phyloP scores from a whole-genome alignment of 208 protist genomes.

The Crithidia sp. region DNA sequence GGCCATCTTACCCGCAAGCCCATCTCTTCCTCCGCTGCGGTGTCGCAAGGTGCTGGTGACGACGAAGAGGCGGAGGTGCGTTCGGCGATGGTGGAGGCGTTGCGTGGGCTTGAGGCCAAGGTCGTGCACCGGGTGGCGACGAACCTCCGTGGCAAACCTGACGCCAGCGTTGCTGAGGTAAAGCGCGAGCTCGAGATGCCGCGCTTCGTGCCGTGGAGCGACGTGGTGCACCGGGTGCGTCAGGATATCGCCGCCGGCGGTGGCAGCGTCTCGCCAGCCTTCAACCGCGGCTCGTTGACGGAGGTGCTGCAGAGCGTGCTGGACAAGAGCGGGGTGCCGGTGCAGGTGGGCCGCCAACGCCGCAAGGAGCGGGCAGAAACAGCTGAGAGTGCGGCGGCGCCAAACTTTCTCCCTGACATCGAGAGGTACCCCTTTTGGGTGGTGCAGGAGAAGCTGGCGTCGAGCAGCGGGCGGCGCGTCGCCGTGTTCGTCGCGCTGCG shows the following conservation, averaged over 20 bases:
- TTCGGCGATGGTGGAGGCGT: neutral
- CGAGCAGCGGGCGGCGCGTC: neutral
- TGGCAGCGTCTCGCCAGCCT: no score
- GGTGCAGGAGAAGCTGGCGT: conserved; percentile 4
- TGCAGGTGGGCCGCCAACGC: conserved; percentile 3
- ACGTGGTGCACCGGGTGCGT: conserved; percentile 7
- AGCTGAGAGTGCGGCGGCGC: neutral
- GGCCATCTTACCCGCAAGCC: neutral
- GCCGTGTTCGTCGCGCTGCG: conserved; percentile 45
- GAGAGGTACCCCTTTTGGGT: conserved; percentile 19
- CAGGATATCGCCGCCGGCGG: no score
- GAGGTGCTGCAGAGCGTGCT: conserved; percentile 23
- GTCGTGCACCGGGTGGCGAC: neutral
- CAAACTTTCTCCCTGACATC: no score
- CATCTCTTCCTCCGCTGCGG: neutral
- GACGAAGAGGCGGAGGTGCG: neutral
- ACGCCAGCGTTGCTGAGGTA: neutral
- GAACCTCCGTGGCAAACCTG: neutral
- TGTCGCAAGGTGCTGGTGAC: neutral
- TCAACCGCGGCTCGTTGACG: neutral
- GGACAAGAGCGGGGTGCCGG: conserved; percentile 16
- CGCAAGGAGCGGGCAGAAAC: no score
- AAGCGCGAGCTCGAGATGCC: neutral
- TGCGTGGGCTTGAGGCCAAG: neutral
- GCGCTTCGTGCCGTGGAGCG: conserved; percentile 4